Percentiles rank a stretch among this genome's conserved stretches.
These are phyloP conservation scores for Trypanosoma scelopori DNA, from an alignment of 208 protist species.

Conservation along the genomic window DNA sequence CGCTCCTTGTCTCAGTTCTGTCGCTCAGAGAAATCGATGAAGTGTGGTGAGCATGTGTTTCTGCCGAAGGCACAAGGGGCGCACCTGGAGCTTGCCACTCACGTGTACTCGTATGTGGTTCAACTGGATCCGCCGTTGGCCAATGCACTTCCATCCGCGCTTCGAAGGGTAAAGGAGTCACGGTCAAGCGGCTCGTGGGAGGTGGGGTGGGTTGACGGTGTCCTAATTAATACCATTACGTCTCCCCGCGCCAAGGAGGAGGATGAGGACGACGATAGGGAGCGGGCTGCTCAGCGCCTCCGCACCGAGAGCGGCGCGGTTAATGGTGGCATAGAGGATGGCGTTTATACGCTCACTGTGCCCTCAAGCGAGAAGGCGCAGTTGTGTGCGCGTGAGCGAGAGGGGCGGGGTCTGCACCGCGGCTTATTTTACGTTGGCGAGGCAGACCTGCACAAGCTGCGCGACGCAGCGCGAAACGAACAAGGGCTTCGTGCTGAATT, in stretches of 20 bases:
- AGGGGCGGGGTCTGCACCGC: conserved; percentile 48
- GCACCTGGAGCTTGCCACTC: conserved; percentile 73
- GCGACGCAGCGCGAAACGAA: conserved; percentile 52
- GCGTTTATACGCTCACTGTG: conserved; percentile 39
- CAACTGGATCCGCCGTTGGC: conserved; percentile 66
- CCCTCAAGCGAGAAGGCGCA: conserved; percentile 51
- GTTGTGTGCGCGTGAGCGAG: conserved; percentile 58
- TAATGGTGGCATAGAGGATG: conserved; percentile 27
- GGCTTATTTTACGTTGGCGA: conserved; percentile 88
- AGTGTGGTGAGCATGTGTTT: conserved; percentile 76
- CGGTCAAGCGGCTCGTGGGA: conserved; percentile 77
- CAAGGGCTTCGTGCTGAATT: conserved; percentile 67
- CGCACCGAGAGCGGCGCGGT: conserved; percentile 1
- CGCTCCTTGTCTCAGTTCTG: conserved; percentile 66
- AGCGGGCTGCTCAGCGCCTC: conserved; percentile 32
- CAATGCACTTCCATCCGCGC: conserved; percentile 37
- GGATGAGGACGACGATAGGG: conserved; percentile 26
- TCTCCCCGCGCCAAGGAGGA: conserved; percentile 5
- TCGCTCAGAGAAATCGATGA: conserved; percentile 70
- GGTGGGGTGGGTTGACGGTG: conserved; percentile 83
- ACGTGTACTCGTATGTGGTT: conserved; percentile 82
- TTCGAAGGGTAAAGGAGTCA: conserved; percentile 62
- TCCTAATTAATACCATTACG: conserved; percentile 35
- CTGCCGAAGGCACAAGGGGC: conserved; percentile 26
- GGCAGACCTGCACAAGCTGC: conserved; percentile 59